Evolutionary conservation across 805 yeast species (phyloP), one percentile per base, ranked within the genome.

Genomic region (Wickerhamiella domercqiae): DNA sequence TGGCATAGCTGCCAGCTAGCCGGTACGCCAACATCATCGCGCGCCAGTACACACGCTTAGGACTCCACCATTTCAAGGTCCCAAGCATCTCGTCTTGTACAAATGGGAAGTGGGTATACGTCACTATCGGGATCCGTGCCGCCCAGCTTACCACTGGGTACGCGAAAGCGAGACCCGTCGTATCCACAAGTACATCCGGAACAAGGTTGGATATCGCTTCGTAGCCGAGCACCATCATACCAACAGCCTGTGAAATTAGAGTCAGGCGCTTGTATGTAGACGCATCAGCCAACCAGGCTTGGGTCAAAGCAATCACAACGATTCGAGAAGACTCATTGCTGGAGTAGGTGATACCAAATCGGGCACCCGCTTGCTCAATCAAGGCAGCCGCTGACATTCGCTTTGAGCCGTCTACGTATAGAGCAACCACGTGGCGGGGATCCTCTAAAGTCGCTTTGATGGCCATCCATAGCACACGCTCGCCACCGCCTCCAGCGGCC

Each of bases 401-500:
- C 31, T 29, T 16, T 25, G 70, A 73, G 5, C 49, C 50, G 16
- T 81, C 81, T 13, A 86, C 75, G 54, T 90, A 90, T 6, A 90
- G 63, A 1, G 71, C 75, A 2, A 69, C 79, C 5, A 80, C 59
- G 47, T 74, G 72, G 21, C 57, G 50, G 5, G 60, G 58, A 22
- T 37, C 40, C 7, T 55, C 46, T 41, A 86, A 61, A 0, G 94
- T 79, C 22, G 76, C 67, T 47, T 71, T 68, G 5, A 87, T 81
- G 0, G 95, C 94, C 39, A 81, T 84, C 98, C 98, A 90, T 29
- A 90, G 62, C 0, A 90, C 98, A 39, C 87, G 71, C 54, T 90
- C 99, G 18, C 99, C 99, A 21, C 99, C 99, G 15, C 99, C 99
- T 33, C 93, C 94, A 29, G 94, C 93, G 54, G 80, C 81, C 45